Evolutionary conservation across 148 eudicot species (phyloP).

Genomic region (Cornus florida): DNA sequence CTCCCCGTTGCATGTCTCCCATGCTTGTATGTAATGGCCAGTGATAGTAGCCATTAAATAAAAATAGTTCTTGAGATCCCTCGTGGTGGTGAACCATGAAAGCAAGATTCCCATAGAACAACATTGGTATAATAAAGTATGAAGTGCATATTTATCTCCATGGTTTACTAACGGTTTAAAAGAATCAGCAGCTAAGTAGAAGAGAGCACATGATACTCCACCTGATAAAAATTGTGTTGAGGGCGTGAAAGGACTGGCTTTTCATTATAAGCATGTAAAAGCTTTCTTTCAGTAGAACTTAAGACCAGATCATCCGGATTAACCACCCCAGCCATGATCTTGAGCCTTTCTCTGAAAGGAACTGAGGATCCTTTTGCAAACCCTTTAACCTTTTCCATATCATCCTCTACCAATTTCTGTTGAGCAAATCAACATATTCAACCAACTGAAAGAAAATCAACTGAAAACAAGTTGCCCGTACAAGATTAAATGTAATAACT

Average conservation of each 20-base stretch:
- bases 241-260: conserved; percentile 99
- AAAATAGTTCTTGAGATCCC: background rate
- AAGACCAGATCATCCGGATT: conserved; percentile 75
- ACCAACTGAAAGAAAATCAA: background rate
- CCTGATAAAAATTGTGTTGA: conserved; percentile 83
- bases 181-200: background rate
- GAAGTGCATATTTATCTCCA: background rate
- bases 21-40: background rate
- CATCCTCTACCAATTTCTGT: conserved; percentile 79
- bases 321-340: conserved; percentile 75
- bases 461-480: background rate
- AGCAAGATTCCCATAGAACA: background rate
- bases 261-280: conserved; percentile 75
- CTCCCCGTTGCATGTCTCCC: background rate
- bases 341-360: conserved; percentile 78
- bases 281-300: conserved; percentile 72
- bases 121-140: no score
- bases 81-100: background rate
- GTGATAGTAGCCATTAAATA: background rate
- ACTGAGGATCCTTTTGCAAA: conserved; percentile 57
- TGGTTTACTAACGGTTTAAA: background rate
- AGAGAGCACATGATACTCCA: conserved; percentile 13
- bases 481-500: background rate
- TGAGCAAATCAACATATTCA: conserved; percentile 13
- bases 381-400: conserved; percentile 77